Evolutionary conservation across 805 yeast genomes (phyloP).

Genomic region (Hanseniaspora pseudoguilliermondii): DNA sequence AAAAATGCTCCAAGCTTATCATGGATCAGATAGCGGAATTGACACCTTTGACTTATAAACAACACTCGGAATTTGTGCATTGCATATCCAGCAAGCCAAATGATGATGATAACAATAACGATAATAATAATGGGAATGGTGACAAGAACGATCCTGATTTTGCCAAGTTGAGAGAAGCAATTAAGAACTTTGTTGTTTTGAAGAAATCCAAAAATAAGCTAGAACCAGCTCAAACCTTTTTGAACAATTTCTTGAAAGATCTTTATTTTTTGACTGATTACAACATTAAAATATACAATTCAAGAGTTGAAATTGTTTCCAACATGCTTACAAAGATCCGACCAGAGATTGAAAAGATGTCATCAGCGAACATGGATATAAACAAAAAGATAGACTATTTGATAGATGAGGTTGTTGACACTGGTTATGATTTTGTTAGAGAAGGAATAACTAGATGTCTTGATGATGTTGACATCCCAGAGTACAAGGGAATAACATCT

Average conservation of each 20-base stretch:
- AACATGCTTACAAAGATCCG: slow-evolving; percentile 42
- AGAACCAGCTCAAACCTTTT: slow-evolving; percentile 83
- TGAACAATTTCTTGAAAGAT: slow-evolving; percentile 58
- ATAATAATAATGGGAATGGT: slow-evolving; percentile 23
- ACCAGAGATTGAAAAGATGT: slow-evolving; percentile 49
- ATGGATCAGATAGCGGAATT: slow-evolving; percentile 72
- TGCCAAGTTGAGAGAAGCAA: slow-evolving; percentile 70
- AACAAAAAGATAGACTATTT: slow-evolving; percentile 47
- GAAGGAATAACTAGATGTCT: slow-evolving; percentile 41
- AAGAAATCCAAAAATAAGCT: slow-evolving; percentile 81
- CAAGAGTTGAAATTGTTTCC: slow-evolving; percentile 37
- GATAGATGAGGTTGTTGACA: slow-evolving; percentile 47
- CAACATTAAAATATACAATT: slow-evolving; percentile 45
- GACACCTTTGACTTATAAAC: slow-evolving; percentile 85
- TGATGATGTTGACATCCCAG: slow-evolving; percentile 30
- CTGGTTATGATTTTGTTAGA: slow-evolving; percentile 50
- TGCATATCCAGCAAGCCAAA: slow-evolving; percentile 60
- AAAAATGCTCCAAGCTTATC: slow-evolving; percentile 62
- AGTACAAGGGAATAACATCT: slow-evolving; percentile 49
- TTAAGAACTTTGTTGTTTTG: slow-evolving; percentile 75
- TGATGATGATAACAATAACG: slow-evolving; percentile 24
- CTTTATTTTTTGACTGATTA: slow-evolving; percentile 43
- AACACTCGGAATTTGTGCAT: slow-evolving; percentile 82
- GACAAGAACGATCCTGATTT: slow-evolving; percentile 47
- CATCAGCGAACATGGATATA: slow-evolving; percentile 40